phyloP scores from a whole-genome alignment of 2,329 filamentous ascomycete species.

The Aurifilum marmelostoma region DNA sequence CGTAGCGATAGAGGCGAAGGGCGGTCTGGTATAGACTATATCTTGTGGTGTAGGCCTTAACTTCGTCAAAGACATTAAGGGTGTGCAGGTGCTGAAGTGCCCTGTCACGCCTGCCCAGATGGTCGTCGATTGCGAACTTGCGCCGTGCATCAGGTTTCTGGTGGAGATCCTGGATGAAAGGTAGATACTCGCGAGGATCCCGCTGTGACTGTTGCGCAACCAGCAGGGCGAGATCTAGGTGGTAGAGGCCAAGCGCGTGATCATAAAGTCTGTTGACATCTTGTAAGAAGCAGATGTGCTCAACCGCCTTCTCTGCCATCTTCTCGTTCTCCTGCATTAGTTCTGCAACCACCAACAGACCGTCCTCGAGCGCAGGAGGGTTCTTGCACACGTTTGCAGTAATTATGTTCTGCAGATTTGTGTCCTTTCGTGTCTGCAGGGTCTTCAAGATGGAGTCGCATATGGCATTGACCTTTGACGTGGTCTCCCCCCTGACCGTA shows the following conservation, averaged over 20 bases:
- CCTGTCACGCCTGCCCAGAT: slow-evolving; percentile 76
- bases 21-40: slow-evolving; percentile 79
- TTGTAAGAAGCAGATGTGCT: slow-evolving; percentile 96
- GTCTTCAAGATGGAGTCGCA: slow-evolving; percentile 81
- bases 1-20: slow-evolving; percentile 82
- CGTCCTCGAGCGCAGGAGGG: slow-evolving; percentile 87
- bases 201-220: slow-evolving; percentile 96
- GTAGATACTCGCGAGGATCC: slow-evolving; percentile 92
- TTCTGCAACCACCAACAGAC: slow-evolving; percentile 75
- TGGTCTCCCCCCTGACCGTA: slow-evolving; percentile 26
- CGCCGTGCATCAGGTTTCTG: slow-evolving; percentile 71
- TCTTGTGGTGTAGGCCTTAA: slow-evolving; percentile 76
- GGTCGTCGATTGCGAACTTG: slow-evolving; percentile 85
- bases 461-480: slow-evolving; percentile 79
- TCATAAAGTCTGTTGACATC: slow-evolving; percentile 93
- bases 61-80: slow-evolving; percentile 74
- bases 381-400: slow-evolving; percentile 93
- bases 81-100: slow-evolving; percentile 77
- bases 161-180: slow-evolving; percentile 88
- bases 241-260: slow-evolving; percentile 85
- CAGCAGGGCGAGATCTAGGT: slow-evolving; percentile 84
- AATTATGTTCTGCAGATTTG: slow-evolving; percentile 86
- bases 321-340: slow-evolving; percentile 70
- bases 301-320: slow-evolving; percentile 84
- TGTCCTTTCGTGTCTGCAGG: slow-evolving; percentile 62